Evolutionary conservation across 179 eudicot species (phyloP), one percentile per base, ranked within the genome.

Genomic region (Beta lomatogona): DNA sequence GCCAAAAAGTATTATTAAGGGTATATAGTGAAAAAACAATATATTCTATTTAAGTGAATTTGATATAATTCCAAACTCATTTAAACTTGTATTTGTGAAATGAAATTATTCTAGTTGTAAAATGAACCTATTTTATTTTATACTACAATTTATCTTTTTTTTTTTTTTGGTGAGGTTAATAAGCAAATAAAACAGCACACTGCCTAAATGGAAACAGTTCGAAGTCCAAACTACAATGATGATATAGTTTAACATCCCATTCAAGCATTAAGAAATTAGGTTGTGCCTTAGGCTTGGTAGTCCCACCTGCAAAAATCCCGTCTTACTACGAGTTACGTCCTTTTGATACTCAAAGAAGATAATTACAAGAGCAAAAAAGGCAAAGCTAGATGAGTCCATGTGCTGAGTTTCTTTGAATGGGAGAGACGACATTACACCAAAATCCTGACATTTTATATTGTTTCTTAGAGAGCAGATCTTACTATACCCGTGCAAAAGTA

Each of bases 401-500:
- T 48, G 57, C 74, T 46, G 0, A 71, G 57, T 48, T 46, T 48
- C 74, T 28, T 28, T 15, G 11, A 71, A 46, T 31, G 7, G 13
- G n/a, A 7, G 10, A 72, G 8, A 7, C 18, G 41, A 50, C 41
- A 21, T 1, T 36, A 36, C 44, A 71, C 75, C 75, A 71, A 19
- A 52, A 50, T 21, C 22, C 41, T 50, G 19, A 48, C 75, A 50
- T 9, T 48, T 48, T 48, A 1, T 31, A 21, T 21, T 3, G 18
- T 50, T 50, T 28, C 31, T 73, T 73, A 21, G 8, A 71, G 12
- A 46, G 71, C 8, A 66, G 14, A 66, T 66, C 31, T 71, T 71
- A 50, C 58, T 73, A 28, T 73, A 9, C 54, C 36, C 58, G 77
- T 54, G 64, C 75, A 70, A 73, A 22, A 72, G 25, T 11, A 52